phyloP scores from a whole-genome alignment of 345 rosid species.

The Pugionium dolabratum region DNA sequence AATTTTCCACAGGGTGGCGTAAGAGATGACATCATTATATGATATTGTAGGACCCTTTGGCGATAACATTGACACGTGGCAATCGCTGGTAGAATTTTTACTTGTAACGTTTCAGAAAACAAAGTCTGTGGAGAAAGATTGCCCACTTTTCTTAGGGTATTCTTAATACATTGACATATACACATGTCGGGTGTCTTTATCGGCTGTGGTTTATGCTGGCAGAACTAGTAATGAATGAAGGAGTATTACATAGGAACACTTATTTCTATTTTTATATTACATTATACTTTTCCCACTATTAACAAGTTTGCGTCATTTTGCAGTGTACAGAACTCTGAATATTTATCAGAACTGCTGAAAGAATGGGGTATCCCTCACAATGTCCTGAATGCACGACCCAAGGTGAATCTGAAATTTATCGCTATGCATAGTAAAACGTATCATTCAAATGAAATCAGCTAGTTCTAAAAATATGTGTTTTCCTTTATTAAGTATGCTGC shows the following conservation, averaged over 20 bases:
- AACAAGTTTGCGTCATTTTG: constrained; percentile 42
- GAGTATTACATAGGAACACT: constrained; percentile 2
- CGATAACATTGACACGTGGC: constrained; percentile 31
- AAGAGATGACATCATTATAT: constrained; percentile 22
- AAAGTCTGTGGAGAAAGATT: constrained; percentile 17
- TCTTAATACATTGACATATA: too few relatives aligned
- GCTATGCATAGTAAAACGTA: constrained; percentile 20
- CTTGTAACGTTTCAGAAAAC: background rate
- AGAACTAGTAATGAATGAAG: constrained; percentile 11
- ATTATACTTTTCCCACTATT: constrained; percentile 6
- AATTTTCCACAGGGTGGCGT: constrained; percentile 1
- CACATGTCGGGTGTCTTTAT: background rate
- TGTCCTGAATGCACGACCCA: constrained; percentile 94
- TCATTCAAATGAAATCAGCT: constrained; percentile 9
- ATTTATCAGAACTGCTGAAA: constrained; percentile 79
- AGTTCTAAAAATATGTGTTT: constrained; percentile 19
- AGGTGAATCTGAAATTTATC: constrained; percentile 51
- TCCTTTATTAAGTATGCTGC: constrained; percentile 75
- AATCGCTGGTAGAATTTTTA: background rate
- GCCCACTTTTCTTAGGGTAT: constrained; percentile 8
- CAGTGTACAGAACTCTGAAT: constrained; percentile 94
- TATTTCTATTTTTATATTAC: background rate
- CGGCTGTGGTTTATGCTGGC: background rate
- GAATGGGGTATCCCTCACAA: constrained; percentile 84
- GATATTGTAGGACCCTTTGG: background rate